Percentiles rank a stretch among this genome's conserved stretches.
Evolutionary conservation across 2,329 filamentous ascomycete genomes (phyloP).

Genomic region (Trichoderma brevicompactum): DNA sequence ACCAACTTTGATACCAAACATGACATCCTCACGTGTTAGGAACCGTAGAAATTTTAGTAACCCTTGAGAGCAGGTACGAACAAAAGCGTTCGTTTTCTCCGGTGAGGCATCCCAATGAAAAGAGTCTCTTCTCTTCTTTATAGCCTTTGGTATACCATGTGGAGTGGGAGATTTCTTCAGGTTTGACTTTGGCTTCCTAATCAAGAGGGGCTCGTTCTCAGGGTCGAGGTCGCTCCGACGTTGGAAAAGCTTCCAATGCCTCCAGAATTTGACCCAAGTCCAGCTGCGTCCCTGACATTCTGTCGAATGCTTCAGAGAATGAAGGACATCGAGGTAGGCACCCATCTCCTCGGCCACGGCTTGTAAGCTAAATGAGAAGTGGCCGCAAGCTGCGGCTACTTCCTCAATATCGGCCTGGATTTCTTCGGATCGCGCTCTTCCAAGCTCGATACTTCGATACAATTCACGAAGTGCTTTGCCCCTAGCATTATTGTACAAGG

Average conservation of each 20-base stretch:
- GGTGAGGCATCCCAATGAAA: conserved; percentile 62
- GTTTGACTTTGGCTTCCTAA: conserved; percentile 48
- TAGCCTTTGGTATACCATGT: conserved; percentile 58
- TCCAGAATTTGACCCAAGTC: conserved; percentile 86
- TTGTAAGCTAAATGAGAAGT: conserved; percentile 90
- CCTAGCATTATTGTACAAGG: conserved; percentile 76
- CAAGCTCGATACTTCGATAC: conserved; percentile 78
- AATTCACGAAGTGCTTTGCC: conserved; percentile 76
- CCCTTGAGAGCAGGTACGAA: conserved; percentile 52
- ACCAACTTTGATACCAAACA: conserved; percentile 91
- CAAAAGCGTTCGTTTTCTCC: conserved; percentile 49
- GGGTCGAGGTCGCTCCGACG: conserved; percentile 41
- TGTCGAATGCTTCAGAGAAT: conserved; percentile 77
- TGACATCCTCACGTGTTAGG: conserved; percentile 60
- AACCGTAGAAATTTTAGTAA: conserved; percentile 53
- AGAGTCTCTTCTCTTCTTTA: conserved; percentile 57
- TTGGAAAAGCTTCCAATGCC: conserved; percentile 15
- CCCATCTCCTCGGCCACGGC: conserved; percentile 91
- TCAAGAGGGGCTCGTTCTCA: conserved; percentile 50
- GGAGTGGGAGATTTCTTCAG: conserved; percentile 60
- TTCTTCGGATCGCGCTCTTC: conserved; percentile 68
- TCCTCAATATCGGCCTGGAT: conserved; percentile 94
- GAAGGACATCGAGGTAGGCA: conserved; percentile 78
- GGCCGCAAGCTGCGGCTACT: conserved; percentile 94
- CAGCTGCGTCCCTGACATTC: conserved; percentile 69